Percentiles rank a stretch among this genome's conserved stretches.
These are phyloP conservation scores for Alternaria conjuncta DNA, from an alignment of 2,329 filamentous ascomycete species.

Conservation along the genomic window DNA sequence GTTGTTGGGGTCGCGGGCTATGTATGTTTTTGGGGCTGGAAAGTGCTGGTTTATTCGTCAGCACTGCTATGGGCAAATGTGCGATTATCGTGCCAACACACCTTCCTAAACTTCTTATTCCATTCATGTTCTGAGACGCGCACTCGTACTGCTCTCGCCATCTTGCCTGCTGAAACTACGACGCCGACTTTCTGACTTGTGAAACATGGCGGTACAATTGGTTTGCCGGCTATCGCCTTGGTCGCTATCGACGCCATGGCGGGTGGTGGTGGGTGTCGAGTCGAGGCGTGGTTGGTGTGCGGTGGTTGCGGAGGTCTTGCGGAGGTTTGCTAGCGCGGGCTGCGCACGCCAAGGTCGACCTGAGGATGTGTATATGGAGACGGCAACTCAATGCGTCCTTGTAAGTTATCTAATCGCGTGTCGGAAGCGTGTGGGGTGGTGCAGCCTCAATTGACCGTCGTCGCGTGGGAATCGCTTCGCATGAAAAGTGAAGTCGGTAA, in stretches of 20 bases:
- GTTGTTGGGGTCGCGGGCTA: conserved; percentile 79
- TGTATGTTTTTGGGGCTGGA: conserved; percentile 66
- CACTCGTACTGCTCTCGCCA: conserved; percentile 81
- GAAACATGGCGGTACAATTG: conserved; percentile 36
- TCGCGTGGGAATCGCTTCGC: conserved; percentile 10
- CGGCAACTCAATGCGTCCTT: conserved; percentile 30
- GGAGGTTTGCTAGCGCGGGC: conserved; percentile 6
- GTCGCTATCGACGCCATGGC: conserved; percentile 32
- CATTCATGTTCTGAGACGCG: conserved; percentile 73
- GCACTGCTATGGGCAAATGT: neutral
- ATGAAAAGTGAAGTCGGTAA: conserved; percentile 29
- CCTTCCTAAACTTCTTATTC: conserved; percentile 77
- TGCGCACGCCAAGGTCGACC: conserved; percentile 1
- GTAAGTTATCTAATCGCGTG: neutral
- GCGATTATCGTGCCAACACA: conserved; percentile 42
- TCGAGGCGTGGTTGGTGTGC: conserved; percentile 8
- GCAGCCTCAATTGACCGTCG: conserved; percentile 17
- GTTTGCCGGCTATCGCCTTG: conserved; percentile 22
- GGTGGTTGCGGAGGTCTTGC: conserved; percentile 17
- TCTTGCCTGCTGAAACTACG: conserved; percentile 77
- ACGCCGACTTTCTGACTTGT: conserved; percentile 60
- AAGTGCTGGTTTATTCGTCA: conserved; percentile 61
- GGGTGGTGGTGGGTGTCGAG: conserved; percentile 5
- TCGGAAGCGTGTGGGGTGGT: neutral
- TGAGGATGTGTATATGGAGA: neutral